These are phyloP conservation scores for Lantana camara DNA, from an alignment of 257 asterid genomes.

Conservation along the genomic window DNA sequence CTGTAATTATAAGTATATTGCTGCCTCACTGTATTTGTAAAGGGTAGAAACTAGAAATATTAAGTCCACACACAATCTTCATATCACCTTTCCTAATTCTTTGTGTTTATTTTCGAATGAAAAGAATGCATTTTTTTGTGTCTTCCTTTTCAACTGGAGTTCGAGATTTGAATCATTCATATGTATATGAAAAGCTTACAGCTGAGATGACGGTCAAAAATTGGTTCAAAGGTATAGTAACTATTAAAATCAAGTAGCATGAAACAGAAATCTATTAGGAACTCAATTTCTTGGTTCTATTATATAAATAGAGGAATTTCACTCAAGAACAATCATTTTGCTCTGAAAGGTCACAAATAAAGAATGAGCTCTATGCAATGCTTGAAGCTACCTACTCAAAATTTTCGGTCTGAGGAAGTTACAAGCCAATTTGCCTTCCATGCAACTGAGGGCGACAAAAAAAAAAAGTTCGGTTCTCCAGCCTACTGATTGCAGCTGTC, in stretches of 20 bases:
- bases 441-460: constrained; percentile 71
- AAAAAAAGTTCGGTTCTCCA: constrained; percentile 96
- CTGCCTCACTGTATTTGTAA: not conserved
- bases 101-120: not conserved
- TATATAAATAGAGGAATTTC: not conserved
- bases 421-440: constrained; percentile 90
- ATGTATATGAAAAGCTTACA: too few relatives aligned
- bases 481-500: constrained; percentile 73
- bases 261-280: not conserved
- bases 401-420: constrained; percentile 47
- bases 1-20: not conserved
- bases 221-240: not conserved
- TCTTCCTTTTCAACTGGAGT: not conserved
- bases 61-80: too few relatives aligned
- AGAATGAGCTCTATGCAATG: constrained; percentile 10
- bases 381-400: constrained; percentile 45
- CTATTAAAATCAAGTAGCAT: not conserved
- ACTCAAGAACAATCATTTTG: not conserved
- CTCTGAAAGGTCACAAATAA: not conserved
- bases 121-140: not conserved
- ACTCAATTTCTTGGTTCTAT: not conserved
- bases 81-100: not conserved
- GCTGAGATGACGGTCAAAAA: too few relatives aligned
- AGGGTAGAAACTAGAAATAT: too few relatives aligned
- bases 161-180: too few relatives aligned